Conservation (phyloP, 2,329 filamentous ascomycete species). For the Alternaria postmessia region DNA sequence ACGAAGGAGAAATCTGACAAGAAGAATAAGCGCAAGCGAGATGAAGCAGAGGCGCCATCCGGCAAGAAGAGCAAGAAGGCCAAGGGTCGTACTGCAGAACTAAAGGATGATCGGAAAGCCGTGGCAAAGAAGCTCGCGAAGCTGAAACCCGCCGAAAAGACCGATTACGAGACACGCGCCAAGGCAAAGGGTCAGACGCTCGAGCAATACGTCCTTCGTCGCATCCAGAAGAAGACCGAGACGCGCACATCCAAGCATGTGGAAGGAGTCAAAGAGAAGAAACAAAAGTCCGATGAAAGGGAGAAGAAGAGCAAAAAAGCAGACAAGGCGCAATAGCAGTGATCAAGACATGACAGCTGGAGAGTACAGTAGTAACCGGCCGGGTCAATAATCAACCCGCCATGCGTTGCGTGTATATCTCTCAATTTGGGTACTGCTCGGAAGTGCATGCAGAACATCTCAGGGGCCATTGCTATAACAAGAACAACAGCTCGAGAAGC, state of each 20-base stretch:
- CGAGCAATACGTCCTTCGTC: conserved; percentile 46
- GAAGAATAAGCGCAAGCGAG: conserved; percentile 43
- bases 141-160: conserved; percentile 38
- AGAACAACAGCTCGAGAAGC: neutral
- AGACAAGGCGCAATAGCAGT: conserved; percentile 7
- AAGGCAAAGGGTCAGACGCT: conserved; percentile 49
- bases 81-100: conserved; percentile 11
- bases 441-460: neutral
- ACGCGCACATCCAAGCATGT: conserved; percentile 18
- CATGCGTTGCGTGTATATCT: neutral
- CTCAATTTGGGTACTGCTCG: neutral
- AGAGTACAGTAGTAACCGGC: neutral
- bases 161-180: conserved; percentile 46
- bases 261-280: neutral
- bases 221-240: conserved; percentile 45
- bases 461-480: neutral
- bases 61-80: conserved; percentile 31
- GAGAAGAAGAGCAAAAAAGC: conserved; percentile 5
- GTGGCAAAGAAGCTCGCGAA: conserved; percentile 39
- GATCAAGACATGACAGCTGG: neutral
- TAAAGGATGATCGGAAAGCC: conserved; percentile 8
- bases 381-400: too few relatives aligned
- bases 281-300: neutral
- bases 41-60: conserved; percentile 16
- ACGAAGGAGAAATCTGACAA: conserved; percentile 15